Conservation (phyloP, 306 rosid genomes). For the Vicia faba region DNA sequence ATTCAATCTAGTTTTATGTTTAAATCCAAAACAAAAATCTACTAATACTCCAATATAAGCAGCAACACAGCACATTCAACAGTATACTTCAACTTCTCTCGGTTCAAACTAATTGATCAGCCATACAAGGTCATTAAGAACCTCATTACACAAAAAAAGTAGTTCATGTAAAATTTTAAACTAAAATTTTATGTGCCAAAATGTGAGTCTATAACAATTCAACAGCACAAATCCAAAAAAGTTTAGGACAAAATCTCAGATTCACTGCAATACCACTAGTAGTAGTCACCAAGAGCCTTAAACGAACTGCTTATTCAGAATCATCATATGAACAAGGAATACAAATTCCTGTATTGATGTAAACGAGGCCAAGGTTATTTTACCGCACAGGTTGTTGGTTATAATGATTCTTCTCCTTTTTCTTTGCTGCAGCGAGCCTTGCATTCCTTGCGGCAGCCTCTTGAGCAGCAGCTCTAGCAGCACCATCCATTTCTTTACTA, state of each 20-base stretch:
- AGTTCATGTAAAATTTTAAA: conserved; percentile 39
- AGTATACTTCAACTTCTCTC: conserved; percentile 36
- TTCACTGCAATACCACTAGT: conserved; percentile 50
- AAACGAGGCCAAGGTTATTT: conserved; percentile 38
- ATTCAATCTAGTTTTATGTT: conserved; percentile 17
- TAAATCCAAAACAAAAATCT: conserved; percentile 17
- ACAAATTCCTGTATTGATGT: conserved; percentile 56
- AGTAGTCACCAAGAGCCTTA: conserved; percentile 44
- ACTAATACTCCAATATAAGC: conserved; percentile 6
- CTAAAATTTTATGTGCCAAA: conserved; percentile 46
- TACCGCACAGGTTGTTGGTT: conserved; percentile 93
- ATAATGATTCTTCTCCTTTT: conserved; percentile 93
- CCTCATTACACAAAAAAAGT: conserved; percentile 44
- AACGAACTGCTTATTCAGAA: conserved; percentile 61
- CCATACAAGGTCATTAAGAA: conserved; percentile 25
- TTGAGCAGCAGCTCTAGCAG: conserved; percentile 82
- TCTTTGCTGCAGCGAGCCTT: conserved; percentile 84
- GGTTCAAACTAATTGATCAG: conserved; percentile 27
- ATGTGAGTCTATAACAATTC: conserved; percentile 47
- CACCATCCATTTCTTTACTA: conserved; percentile 78
- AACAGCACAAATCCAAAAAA: conserved; percentile 45
- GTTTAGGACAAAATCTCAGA: conserved; percentile 46
- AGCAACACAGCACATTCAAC: conserved; percentile 27
- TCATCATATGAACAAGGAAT: conserved; percentile 67
- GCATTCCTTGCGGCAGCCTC: conserved; percentile 93